Base-by-base conservation (phyloP, 2,329 filamentous ascomycete species). In the Daldinia sp. region DNA sequence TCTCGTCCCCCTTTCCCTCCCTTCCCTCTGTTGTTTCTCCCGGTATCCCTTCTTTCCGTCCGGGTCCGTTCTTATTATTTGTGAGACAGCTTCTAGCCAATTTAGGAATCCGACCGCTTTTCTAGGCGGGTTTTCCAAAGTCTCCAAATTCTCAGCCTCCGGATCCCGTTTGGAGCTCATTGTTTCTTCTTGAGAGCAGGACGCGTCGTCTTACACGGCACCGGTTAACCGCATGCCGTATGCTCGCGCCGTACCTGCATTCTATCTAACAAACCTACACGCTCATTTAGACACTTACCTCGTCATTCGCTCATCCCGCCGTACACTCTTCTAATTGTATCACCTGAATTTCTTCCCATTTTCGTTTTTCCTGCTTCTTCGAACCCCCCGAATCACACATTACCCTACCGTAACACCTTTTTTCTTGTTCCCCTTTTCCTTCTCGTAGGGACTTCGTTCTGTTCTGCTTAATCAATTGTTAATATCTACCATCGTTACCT, bases 161-260 rank as follows among this genome's bases (percentile, higher is more conserved):
- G 60, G 67, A 55, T 72, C 67, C 68, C 69, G 62, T 67, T 72
- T 66, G 71, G 67, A 67, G 54, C 63, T 69, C 64, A 66, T 76
- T 73, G 69, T 73, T 72, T 68, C 53, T 67, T 69, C 59, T 65
- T 60, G 18, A 62, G 48, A 35, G 7, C 63, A 67, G 69, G 71
- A 71, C 72, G 71, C 71, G 70, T 72, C 71, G 63, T 66, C 48
- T 54, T 30, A 44, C 63, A 68, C 60, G 64, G 44, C 68, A 55
- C 30, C 59, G 61, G 67, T 63, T 57, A 59, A 63, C 60, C 58
- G 67, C 61, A 57, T 59, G 62, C 60, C 68, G 58, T 65, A 66
- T 67, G 64, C 35, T 46, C 50, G 39, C 51, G 60, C 56, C n/a
- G 60, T 57, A 48, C 62, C 68, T 70, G 65, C 59, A 62, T 65